Base-by-base conservation (phyloP, 495 filamentous ascomycete species). In the Ascodesmis nigricans region DNA sequence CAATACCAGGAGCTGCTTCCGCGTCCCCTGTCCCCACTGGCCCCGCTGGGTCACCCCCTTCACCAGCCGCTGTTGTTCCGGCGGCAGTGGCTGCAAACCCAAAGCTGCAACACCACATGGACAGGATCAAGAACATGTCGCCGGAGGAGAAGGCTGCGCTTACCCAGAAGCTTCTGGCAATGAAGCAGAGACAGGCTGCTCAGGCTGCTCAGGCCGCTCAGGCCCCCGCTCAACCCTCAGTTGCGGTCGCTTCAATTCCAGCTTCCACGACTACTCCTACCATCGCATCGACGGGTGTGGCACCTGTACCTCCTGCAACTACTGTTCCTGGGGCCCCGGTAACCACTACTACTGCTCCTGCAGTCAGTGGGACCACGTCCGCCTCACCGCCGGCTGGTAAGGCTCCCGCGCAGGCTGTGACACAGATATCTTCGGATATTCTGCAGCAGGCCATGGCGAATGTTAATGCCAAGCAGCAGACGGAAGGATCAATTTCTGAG, bases 61-160 rank as follows among this genome's bases (percentile, higher is more conserved):
- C n/a, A n/a, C n/a, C n/a, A n/a, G n/a, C n/a, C n/a, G n/a, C n/a
- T n/a, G n/a, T n/a, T n/a, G n/a, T n/a, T n/a, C n/a, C n/a, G n/a
- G n/a, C n/a, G n/a, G n/a, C n/a, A n/a, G n/a, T n/a, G n/a, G n/a
- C n/a, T n/a, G n/a, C n/a, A n/a, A n/a, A n/a, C n/a, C n/a, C 30
- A 6, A 33, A 20, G 8, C 33, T 35, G 18, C 7, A 11, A 3
- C 19, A 23, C 10, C 20, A 16, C 21, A n/a, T n/a, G n/a, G n/a
- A n/a, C n/a, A n/a, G n/a, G n/a, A 25, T 35, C 33, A 35, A 35
- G 21, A 23, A 4, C 8, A 35, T 35, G 33, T 24, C 19, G 13
- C 33, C 33, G 6, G 33, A 23, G 15, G 33, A 35, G 21, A 4
- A 14, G 3, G 33, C 33, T 3, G 14, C 6, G 33, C 21, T 13